These are phyloP conservation scores for Aspergillus biplanus DNA, from an alignment of 495 filamentous ascomycete species.

Conservation along the genomic window DNA sequence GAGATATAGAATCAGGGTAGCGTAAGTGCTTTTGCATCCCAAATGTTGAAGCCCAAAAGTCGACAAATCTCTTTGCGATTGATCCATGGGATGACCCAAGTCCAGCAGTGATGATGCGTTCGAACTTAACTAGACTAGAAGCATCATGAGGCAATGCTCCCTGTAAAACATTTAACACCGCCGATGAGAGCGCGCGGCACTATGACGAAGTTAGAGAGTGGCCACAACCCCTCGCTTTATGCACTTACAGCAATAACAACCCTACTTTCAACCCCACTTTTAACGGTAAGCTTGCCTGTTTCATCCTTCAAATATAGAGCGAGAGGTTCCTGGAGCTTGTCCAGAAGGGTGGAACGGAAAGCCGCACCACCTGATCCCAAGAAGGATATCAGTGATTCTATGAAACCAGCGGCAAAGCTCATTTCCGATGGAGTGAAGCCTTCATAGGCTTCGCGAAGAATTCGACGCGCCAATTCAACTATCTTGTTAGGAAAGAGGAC, in stretches of 20 bases:
- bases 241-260: conserved; percentile 45
- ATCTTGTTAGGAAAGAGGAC: conserved; percentile 35
- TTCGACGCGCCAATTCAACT: conserved; percentile 30
- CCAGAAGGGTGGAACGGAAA: conserved; percentile 38
- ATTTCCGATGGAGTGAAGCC: conserved; percentile 29
- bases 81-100: conserved; percentile 57
- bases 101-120: conserved; percentile 58
- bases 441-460: conserved; percentile 37
- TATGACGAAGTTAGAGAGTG: conserved; percentile 30
- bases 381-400: conserved; percentile 47
- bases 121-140: conserved; percentile 48
- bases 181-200: conserved; percentile 41
- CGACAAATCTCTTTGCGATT: conserved; percentile 56
- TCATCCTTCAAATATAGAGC: conserved; percentile 41
- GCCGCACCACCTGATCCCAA: conserved; percentile 35
- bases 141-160: conserved; percentile 41
- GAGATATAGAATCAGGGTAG: conserved; percentile 52
- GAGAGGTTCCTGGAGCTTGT: conserved; percentile 37
- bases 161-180: conserved; percentile 42
- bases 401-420: conserved; percentile 35
- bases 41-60: conserved; percentile 64
- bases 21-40: conserved; percentile 45
- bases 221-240: conserved; percentile 2
- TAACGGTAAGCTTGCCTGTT: conserved; percentile 30
- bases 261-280: conserved; percentile 38